These are phyloP conservation scores for Daldinia bambusicola DNA, from an alignment of 495 filamentous ascomycete genomes.

Conservation along the genomic window DNA sequence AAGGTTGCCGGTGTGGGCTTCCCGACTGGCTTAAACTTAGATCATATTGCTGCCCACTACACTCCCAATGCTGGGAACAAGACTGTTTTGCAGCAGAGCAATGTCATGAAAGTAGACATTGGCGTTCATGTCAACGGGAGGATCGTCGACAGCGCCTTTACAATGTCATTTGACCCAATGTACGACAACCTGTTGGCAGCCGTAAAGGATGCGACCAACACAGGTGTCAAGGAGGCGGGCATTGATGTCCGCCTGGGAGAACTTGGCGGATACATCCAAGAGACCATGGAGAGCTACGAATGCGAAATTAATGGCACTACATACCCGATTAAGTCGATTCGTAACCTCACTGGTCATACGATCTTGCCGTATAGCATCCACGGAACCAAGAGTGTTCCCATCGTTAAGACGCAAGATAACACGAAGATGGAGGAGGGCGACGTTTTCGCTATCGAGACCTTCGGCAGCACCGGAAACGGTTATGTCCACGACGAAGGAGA, in stretches of 20 bases:
- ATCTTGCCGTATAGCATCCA: conserved; percentile 89
- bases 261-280: conserved; percentile 81
- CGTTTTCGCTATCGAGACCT: conserved; percentile 92
- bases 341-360: conserved; percentile 89
- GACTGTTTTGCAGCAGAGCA: conserved; percentile 77
- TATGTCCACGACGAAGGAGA: conserved; percentile 85
- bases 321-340: conserved; percentile 84
- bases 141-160: conserved; percentile 95
- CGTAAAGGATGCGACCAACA: conserved; percentile 87
- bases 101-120: conserved; percentile 95
- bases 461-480: conserved; percentile 90
- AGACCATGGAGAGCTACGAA: conserved; percentile 91
- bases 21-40: conserved; percentile 85
- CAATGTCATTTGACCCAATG: conserved; percentile 83
- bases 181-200: conserved; percentile 86
- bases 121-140: conserved; percentile 90
- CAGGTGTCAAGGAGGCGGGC: conserved; percentile 83
- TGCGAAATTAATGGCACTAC: conserved; percentile 79
- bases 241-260: conserved; percentile 83
- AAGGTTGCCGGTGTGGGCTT: conserved; percentile 87
- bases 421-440: conserved; percentile 97
- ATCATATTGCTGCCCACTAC: conserved; percentile 90
- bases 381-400: conserved; percentile 87
- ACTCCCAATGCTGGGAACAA: conserved; percentile 93
- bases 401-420: conserved; percentile 80